Conservation (phyloP, 129 eudicot genomes). For the Arctium minus region DNA sequence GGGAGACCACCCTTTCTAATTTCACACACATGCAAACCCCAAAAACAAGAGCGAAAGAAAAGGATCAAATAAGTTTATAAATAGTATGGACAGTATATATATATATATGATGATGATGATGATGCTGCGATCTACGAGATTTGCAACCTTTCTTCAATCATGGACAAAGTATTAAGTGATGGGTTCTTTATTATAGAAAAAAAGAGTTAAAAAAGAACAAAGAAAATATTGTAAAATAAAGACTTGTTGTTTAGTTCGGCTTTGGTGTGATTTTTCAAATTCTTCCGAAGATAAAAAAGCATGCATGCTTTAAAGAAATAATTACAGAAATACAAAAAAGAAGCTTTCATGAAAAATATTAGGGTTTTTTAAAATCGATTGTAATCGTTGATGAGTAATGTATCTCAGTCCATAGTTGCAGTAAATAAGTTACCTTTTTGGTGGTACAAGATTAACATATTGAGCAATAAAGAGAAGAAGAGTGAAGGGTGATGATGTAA, state of each 20-base stretch:
- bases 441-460: constrained; percentile 13
- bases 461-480: constrained; percentile 35
- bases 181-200: neutral
- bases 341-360: neutral
- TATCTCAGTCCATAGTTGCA: constrained; percentile 14
- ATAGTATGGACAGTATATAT: no score
- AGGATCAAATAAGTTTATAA: neutral
- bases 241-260: neutral
- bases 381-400: constrained; percentile 24
- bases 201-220: no score
- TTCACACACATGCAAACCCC: constrained; percentile 11
- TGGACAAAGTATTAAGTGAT: neutral
- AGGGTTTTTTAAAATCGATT: constrained; percentile 21
- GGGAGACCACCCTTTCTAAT: constrained; percentile 14
- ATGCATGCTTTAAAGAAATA: neutral
- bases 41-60: constrained; percentile 3
- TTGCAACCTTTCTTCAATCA: neutral
- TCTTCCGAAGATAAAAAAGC: neutral
- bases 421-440: constrained; percentile 39
- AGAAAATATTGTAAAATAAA: no score
- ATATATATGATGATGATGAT: no score
- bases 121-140: neutral
- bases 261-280: neutral
- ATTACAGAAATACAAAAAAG: neutral
- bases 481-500: constrained; percentile 32